Evolutionary conservation across 2,329 filamentous ascomycete genomes (phyloP).

Genomic region (Talaromyces marneffei): DNA sequence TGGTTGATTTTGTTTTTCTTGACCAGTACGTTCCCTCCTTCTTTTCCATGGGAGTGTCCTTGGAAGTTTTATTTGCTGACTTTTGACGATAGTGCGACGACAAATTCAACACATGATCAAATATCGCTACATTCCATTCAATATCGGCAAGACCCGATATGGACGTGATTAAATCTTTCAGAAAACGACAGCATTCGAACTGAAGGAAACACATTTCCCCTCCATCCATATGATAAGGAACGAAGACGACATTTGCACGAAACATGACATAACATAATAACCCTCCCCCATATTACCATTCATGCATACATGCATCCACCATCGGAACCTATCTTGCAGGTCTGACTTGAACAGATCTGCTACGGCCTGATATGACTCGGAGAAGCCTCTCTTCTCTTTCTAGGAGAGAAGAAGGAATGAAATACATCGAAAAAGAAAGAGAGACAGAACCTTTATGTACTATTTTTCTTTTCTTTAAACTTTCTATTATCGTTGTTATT

Average conservation of each 20-base stretch:
- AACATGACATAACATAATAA: neutral
- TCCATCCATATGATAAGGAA: neutral
- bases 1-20: slow-evolving; percentile 95
- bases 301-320: neutral
- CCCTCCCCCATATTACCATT: neutral
- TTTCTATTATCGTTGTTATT: slow-evolving; percentile 3
- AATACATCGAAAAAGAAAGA: neutral
- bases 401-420: neutral
- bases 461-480: neutral
- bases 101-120: slow-evolving; percentile 99
- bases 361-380: slow-evolving; percentile 1
- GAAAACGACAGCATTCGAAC: neutral
- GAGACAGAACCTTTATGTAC: slow-evolving; percentile 2
- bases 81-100: slow-evolving; percentile 70
- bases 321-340: neutral
- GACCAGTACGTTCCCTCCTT: slow-evolving; percentile 65
- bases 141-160: slow-evolving; percentile 82
- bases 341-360: neutral
- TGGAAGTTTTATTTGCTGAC: neutral
- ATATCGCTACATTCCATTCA: slow-evolving; percentile 95
- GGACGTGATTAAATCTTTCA: slow-evolving; percentile 24
- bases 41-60: neutral
- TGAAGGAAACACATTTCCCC: neutral
- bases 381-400: neutral
- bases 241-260: slow-evolving; percentile 1